These are phyloP conservation scores for Chaetoceros muelleri DNA, from an alignment of 108 stramenopile species.

Conservation along the genomic window DNA sequence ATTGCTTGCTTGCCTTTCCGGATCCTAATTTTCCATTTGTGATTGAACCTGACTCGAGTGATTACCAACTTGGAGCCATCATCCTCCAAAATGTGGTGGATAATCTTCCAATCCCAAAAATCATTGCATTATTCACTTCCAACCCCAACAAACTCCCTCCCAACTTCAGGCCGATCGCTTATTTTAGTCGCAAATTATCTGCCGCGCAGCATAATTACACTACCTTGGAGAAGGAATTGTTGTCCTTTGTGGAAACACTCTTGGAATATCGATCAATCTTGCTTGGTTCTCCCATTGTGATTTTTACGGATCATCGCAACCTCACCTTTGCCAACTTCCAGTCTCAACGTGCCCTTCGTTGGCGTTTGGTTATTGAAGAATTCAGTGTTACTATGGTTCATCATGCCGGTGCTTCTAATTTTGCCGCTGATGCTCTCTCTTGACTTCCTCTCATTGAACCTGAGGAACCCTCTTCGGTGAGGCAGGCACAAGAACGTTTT, in stretches of 20 bases:
- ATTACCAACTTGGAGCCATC: constrained; percentile 27
- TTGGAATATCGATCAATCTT: too few relatives aligned
- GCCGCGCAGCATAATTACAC: too few relatives aligned
- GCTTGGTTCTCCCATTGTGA: constrained; percentile 10
- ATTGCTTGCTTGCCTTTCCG: too few relatives aligned
- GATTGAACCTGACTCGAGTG: constrained; percentile 31
- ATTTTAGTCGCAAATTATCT: constrained; percentile 21
- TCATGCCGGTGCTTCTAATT: constrained; percentile 26
- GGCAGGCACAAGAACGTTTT: too few relatives aligned
- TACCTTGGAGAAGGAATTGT: too few relatives aligned
- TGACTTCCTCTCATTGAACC: too few relatives aligned
- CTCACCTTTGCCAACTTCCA: constrained; percentile 14
- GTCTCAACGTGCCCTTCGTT: too few relatives aligned
- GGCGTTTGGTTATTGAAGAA: constrained; percentile 33
- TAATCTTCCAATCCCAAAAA: too few relatives aligned
- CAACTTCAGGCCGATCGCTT: constrained; percentile 26
- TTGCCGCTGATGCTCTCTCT: constrained; percentile 27
- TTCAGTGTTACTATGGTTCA: constrained; percentile 18
- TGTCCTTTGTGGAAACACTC: constrained; percentile 18
- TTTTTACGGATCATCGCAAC: too few relatives aligned
- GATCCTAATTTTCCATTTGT: too few relatives aligned
- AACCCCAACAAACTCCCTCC: constrained; percentile 13
- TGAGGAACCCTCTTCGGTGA: too few relatives aligned
- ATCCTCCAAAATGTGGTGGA: constrained; percentile 30
- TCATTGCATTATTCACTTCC: constrained; percentile 16